phyloP scores from a whole-genome alignment of 805 yeast species.

The Myxozyma neglecta region DNA sequence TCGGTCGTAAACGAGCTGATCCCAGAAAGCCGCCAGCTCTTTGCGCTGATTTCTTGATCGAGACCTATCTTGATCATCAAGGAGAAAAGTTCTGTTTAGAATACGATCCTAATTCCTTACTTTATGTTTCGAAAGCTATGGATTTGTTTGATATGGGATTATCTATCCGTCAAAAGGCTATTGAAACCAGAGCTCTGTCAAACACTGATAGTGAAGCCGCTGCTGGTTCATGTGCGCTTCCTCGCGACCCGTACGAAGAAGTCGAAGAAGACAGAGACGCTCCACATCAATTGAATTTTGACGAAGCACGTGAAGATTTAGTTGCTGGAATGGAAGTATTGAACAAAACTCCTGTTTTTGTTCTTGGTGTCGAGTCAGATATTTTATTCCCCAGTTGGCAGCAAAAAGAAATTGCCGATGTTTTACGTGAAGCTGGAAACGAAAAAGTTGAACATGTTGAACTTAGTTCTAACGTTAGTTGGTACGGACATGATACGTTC shows the following conservation, averaged over 20 bases:
- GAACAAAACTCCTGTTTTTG: conserved; percentile 64
- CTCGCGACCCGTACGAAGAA: conserved; percentile 25
- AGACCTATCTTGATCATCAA: conserved; percentile 89
- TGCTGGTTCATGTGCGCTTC: conserved; percentile 18
- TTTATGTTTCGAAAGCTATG: conserved; percentile 91
- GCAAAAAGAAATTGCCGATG: conserved; percentile 74
- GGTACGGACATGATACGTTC: conserved; percentile 91
- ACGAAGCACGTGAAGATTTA: conserved; percentile 50
- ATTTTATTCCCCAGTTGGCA: conserved; percentile 93
- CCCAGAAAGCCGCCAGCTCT: conserved; percentile 77
- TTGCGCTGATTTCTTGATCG: conserved; percentile 90
- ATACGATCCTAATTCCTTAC: conserved; percentile 85
- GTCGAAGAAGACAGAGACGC: conserved; percentile 40
- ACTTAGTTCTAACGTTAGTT: conserved; percentile 70
- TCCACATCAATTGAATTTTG: conserved; percentile 22
- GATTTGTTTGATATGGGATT: conserved; percentile 73
- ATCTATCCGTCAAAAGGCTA: conserved; percentile 20
- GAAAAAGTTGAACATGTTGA: conserved; percentile 63
- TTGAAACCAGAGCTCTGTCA: conserved; percentile 10
- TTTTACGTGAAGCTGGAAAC: conserved; percentile 46
- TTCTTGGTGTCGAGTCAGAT: conserved; percentile 91
- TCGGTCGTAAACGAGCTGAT: conserved; percentile 84
- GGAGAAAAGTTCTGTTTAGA: conserved; percentile 91
- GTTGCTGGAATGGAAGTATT: conserved; percentile 63
- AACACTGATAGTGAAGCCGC: not conserved